Conservation (phyloP, 305 asterid genomes). For the Rubia balearica region DNA sequence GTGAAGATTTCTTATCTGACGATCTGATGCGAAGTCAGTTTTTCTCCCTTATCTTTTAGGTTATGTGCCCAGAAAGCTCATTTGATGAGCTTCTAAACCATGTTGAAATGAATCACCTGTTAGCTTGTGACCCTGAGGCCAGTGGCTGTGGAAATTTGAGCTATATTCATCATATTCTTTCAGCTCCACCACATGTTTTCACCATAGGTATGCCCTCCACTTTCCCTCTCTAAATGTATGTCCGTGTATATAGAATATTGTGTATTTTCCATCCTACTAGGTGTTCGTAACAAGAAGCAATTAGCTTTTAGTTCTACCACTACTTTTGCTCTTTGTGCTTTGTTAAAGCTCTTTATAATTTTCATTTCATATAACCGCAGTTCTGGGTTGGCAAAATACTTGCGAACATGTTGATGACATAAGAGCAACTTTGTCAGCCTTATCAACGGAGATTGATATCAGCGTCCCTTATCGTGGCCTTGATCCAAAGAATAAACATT, state of each 20-base stretch:
- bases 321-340: constrained; percentile 8
- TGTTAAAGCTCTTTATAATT: neutral
- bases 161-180: constrained; percentile 78
- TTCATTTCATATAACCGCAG: constrained; percentile 30
- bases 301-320: constrained; percentile 3
- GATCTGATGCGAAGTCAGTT: constrained; percentile 10
- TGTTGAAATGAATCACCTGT: constrained; percentile 84
- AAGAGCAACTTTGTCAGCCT: constrained; percentile 56
- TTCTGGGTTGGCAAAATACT: constrained; percentile 92
- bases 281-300: neutral
- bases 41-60: constrained; percentile 40
- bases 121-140: constrained; percentile 83
- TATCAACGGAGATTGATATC: constrained; percentile 78
- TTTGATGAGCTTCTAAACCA: constrained; percentile 75
- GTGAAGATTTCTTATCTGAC: neutral
- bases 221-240: neutral
- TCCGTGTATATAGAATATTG: neutral
- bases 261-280: constrained; percentile 4
- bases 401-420: constrained; percentile 77
- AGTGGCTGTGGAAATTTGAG: constrained; percentile 81
- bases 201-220: constrained; percentile 50
- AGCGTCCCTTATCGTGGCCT: constrained; percentile 82
- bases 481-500: constrained; percentile 59
- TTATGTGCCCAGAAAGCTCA: constrained; percentile 63
- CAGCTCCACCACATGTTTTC: constrained; percentile 77